Evolutionary conservation across 2,329 filamentous ascomycete genomes (phyloP).

Genomic region (Leptographium radiaticola): DNA sequence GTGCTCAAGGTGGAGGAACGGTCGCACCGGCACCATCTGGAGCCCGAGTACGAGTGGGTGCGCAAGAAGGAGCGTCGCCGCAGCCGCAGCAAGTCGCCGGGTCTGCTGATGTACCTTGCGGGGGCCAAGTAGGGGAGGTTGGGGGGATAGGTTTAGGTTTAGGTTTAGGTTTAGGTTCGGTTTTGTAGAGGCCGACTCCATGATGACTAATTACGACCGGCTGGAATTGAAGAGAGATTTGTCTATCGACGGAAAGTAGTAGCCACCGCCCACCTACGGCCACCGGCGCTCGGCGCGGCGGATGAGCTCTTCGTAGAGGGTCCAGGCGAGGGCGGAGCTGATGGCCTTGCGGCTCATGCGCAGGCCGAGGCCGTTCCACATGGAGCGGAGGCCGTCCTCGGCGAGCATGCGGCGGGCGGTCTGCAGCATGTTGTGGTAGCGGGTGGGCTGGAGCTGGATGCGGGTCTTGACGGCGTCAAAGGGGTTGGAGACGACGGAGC

Average conservation of each 20-base stretch:
- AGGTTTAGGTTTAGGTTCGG: no score
- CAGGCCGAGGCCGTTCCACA: slow-evolving; percentile 77
- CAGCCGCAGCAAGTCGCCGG: slow-evolving; percentile 44
- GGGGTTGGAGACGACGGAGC: slow-evolving; percentile 84
- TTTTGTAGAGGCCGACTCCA: no score
- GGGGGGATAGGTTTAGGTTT: no score
- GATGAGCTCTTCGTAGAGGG: slow-evolving; percentile 87
- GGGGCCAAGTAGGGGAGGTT: slow-evolving; percentile 22
- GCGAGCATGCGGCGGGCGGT: slow-evolving; percentile 65
- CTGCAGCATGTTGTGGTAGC: slow-evolving; percentile 72
- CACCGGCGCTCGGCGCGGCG: slow-evolving; percentile 44
- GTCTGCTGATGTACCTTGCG: slow-evolving; percentile 43
- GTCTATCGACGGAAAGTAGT: background rate
- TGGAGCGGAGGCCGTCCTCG: slow-evolving; percentile 66
- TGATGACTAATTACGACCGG: no score
- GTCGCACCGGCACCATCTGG: slow-evolving; percentile 26
- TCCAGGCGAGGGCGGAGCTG: slow-evolving; percentile 94
- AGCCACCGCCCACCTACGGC: no score
- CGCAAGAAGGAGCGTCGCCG: slow-evolving; percentile 44
- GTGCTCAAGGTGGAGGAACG: slow-evolving; percentile 34
- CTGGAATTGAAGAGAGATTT: background rate
- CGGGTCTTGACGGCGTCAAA: slow-evolving; percentile 95
- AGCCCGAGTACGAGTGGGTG: slow-evolving; percentile 37
- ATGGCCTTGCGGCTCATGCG: slow-evolving; percentile 84
- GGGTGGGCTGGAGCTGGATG: slow-evolving; percentile 74